Percentiles rank a stretch among this genome's conserved stretches.
Evolutionary conservation across 331 rosid species (phyloP).

Genomic region (Quercus lobata): DNA sequence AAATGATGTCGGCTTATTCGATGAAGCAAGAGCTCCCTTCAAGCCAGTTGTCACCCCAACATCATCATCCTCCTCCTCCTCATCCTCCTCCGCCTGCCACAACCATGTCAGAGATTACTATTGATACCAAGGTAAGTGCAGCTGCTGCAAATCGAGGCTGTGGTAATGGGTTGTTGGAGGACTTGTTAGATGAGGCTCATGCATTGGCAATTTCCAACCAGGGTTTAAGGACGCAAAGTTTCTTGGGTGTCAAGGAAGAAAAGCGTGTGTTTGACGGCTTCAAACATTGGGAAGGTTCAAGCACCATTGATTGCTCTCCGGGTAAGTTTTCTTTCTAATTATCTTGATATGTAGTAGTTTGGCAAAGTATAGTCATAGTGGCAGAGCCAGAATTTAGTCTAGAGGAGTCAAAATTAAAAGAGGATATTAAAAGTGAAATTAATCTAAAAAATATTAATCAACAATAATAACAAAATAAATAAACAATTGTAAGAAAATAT

Average conservation of each 20-base stretch:
- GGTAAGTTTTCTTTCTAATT: constrained; percentile 28
- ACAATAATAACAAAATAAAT: too few relatives aligned
- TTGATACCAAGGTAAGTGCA: constrained; percentile 24
- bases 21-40: constrained; percentile 68
- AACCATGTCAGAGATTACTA: constrained; percentile 18
- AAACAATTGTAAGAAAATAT: too few relatives aligned
- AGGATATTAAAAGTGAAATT: too few relatives aligned
- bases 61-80: not conserved
- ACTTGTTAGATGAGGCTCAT: constrained; percentile 56
- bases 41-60: constrained; percentile 34
- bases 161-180: constrained; percentile 43
- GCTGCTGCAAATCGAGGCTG: constrained; percentile 17
- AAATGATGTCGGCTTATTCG: constrained; percentile 15
- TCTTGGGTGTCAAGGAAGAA: constrained; percentile 39
- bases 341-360: not conserved
- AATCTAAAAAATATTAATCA: too few relatives aligned
- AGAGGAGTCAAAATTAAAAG: too few relatives aligned
- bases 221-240: constrained; percentile 23
- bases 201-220: constrained; percentile 30
- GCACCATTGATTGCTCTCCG: constrained; percentile 38
- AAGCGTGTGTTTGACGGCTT: constrained; percentile 36
- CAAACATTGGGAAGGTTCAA: constrained; percentile 31
- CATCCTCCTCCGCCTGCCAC: not conserved
- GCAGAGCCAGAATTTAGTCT: too few relatives aligned
- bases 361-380: not conserved